Evolutionary conservation across 371 early-diverging fungal genomes (phyloP).

Genomic region (Cokeromyces recurvatus): DNA sequence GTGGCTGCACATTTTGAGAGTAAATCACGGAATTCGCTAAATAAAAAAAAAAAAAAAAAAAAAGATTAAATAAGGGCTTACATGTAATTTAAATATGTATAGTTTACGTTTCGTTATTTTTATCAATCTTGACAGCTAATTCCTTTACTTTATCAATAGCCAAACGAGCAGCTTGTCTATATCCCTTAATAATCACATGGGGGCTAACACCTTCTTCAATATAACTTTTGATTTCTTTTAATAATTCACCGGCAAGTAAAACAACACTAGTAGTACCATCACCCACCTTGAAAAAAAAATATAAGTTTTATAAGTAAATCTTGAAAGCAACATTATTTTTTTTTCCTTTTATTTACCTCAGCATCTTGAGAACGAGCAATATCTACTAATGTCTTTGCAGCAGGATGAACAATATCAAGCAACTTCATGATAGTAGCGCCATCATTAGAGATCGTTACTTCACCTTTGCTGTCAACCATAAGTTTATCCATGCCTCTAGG

Average conservation of each 20-base stretch:
- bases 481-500: slow-evolving; percentile 99
- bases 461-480: slow-evolving; percentile 91
- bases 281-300: slow-evolving; percentile 65
- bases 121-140: slow-evolving; percentile 74
- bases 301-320: neutral
- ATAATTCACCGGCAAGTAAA: slow-evolving; percentile 94
- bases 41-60: too few species aligned
- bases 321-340: neutral
- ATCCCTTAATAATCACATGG: slow-evolving; percentile 92
- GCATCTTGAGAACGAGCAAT: slow-evolving; percentile 99
- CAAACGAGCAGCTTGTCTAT: slow-evolving; percentile 81
- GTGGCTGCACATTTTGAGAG: slow-evolving; percentile 97
- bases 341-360: slow-evolving; percentile 63
- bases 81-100: neutral
- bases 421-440: slow-evolving; percentile 99
- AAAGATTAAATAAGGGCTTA: too few species aligned
- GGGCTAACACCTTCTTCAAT: slow-evolving; percentile 97
- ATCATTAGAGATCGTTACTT: slow-evolving; percentile 99
- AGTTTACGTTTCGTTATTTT: slow-evolving; percentile 68
- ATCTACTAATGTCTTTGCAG: slow-evolving; percentile 96
- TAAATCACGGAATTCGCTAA: slow-evolving; percentile 82
- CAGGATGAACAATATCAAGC: slow-evolving; percentile 98
- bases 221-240: slow-evolving; percentile 90
- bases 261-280: slow-evolving; percentile 99
- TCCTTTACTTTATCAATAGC: slow-evolving; percentile 87